phyloP scores from a whole-genome alignment of 768 basidiomycete species.

The Lactarius sp. region DNA sequence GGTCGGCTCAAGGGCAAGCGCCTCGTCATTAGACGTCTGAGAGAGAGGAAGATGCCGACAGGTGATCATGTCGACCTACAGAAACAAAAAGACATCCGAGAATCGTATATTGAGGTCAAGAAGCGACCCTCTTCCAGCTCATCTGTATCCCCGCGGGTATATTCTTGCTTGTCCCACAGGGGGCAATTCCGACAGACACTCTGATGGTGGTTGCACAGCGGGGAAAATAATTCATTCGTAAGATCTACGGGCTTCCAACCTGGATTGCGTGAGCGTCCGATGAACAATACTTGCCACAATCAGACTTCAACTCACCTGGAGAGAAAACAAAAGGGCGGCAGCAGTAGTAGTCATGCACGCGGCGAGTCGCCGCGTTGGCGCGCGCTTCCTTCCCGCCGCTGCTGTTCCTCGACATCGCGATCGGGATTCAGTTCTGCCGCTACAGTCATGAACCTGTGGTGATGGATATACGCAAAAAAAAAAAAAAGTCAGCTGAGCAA shows the following conservation, averaged over 20 bases:
- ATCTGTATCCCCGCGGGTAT: conserved; percentile 23
- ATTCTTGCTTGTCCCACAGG: conserved; percentile 10
- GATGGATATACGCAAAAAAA: background rate
- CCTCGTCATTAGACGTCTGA: conserved; percentile 14
- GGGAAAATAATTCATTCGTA: conserved; percentile 14
- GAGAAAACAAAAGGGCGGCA: background rate
- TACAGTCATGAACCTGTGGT: conserved; percentile 46
- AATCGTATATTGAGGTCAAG: conserved; percentile 14
- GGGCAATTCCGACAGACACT: conserved; percentile 12
- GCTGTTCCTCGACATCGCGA: conserved; percentile 17
- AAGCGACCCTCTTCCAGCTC: conserved; percentile 13
- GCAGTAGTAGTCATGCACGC: background rate
- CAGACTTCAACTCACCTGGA: conserved; percentile 6
- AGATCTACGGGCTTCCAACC: conserved; percentile 12
- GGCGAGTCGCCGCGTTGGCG: background rate
- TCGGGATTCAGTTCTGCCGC: conserved; percentile 41
- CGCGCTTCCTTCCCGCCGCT: background rate
- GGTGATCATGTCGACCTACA: conserved; percentile 21
- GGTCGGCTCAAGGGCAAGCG: conserved; percentile 21
- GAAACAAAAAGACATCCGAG: conserved; percentile 23
- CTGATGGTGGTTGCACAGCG: conserved; percentile 13
- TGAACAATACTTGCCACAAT: background rate
- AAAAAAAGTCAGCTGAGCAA: background rate
- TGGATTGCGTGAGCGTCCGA: conserved; percentile 15
- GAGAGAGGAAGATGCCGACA: conserved; percentile 21